phyloP scores from a whole-genome alignment of 768 basidiomycete genomes.

The Russula griseocarnosa region DNA sequence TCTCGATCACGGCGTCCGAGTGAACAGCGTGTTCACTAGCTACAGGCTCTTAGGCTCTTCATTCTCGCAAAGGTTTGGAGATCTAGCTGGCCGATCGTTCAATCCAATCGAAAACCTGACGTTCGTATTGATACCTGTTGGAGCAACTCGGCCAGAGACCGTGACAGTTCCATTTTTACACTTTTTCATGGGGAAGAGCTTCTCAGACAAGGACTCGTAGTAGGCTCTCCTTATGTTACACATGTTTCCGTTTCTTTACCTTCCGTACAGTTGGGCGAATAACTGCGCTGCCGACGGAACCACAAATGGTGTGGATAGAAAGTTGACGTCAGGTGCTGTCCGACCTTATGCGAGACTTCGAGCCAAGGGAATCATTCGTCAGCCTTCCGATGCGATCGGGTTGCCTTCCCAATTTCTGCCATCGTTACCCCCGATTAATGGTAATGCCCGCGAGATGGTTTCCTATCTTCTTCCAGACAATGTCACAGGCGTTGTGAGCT shows the following conservation, averaged over 20 bases:
- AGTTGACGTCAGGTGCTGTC: constrained; percentile 17
- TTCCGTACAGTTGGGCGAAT: constrained; percentile 47
- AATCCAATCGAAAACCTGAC: constrained; percentile 47
- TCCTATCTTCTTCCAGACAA: constrained; percentile 55
- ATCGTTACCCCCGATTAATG: constrained; percentile 43
- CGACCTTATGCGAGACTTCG: background rate
- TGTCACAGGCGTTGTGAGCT: constrained; percentile 56
- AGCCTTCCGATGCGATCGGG: constrained; percentile 40
- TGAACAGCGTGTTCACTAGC: constrained; percentile 61
- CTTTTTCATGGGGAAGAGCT: constrained; percentile 44
- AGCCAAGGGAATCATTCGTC: constrained; percentile 40
- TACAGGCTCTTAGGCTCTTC: constrained; percentile 44
- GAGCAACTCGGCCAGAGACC: constrained; percentile 48
- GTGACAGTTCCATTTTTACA: constrained; percentile 54
- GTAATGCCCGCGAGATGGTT: constrained; percentile 50
- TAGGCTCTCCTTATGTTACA: constrained; percentile 35
- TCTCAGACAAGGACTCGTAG: constrained; percentile 53
- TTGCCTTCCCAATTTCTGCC: constrained; percentile 52
- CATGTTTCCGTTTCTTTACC: background rate
- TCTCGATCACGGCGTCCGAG: constrained; percentile 58
- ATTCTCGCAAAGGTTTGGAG: constrained; percentile 58
- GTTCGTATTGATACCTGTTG: constrained; percentile 45
- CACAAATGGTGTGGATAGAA: constrained; percentile 53
- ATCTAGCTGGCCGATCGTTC: constrained; percentile 52
- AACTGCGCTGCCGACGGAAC: constrained; percentile 52